Base-by-base conservation (phyloP, 1,284 basidiomycete genomes). In the Lentinula novae-zelandiae region DNA sequence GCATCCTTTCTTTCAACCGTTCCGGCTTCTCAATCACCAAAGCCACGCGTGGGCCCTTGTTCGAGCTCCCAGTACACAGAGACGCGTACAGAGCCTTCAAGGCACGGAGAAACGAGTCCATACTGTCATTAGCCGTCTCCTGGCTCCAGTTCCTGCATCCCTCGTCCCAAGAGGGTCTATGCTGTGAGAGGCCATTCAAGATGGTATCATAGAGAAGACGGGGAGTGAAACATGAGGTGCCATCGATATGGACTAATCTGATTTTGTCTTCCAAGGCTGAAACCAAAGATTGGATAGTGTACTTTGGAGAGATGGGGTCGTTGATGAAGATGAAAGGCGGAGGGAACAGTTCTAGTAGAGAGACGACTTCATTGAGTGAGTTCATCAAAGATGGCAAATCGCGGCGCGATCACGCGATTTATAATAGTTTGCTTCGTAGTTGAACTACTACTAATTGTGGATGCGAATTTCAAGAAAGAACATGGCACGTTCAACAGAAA, bases 311-410 rank as follows among this genome's bases (percentile, higher is more conserved):
- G 66, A 76, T 77, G 48, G 83, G 78, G 71, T 92, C 88, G 64
- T 87, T 83, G 36, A 93, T 70, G 71, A 86, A 89, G 62, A 92
- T 79, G 70, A 92, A 92, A 0, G 85, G 78, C 2, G 89, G 87
- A 2, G 87, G 78, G 58, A 73, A 75, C 2, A 63, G 56, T 40
- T 51, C 33, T 8, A 63, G 27, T 10, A 63, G 51, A 33, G 56
- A 57, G 10, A 54, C 27, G 36, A 58, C 33, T 48, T 62, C 53
- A n/a, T 51, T 42, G 6, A 54, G 27, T 39, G 58, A 49, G 33
- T 36, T 13, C 20, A 33, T 49, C 55, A 27, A 8, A 1, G 34
- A 42, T 27, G 7, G n/a, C n/a, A 17, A 42, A 56, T 44, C 17
- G 17, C 22, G 44, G 9, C 46, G 48, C 48, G 57, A 22, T 51